phyloP scores from a whole-genome alignment of 2,329 filamentous ascomycete genomes.

The Monilinia fructicola region DNA sequence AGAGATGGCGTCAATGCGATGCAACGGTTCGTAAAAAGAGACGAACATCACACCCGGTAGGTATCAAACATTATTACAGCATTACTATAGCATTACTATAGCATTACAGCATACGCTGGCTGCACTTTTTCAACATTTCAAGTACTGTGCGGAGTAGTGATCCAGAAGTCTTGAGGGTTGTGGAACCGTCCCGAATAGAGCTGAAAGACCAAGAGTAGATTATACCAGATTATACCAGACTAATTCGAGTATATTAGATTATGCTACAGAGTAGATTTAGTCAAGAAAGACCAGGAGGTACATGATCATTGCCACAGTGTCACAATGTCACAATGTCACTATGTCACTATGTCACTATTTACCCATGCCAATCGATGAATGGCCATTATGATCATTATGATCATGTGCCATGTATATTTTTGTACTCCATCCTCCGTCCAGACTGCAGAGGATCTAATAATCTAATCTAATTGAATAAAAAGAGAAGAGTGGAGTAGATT shows the following conservation, averaged over 20 bases:
- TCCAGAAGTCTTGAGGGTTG: slow-evolving; percentile 11
- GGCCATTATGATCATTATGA: not conserved
- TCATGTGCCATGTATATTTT: slow-evolving; percentile 14
- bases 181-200: slow-evolving; percentile 19
- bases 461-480: not conserved
- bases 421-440: no score
- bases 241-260: no score
- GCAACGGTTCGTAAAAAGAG: slow-evolving; percentile 19
- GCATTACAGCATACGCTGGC: not conserved
- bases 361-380: not conserved
- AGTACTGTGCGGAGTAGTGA: no score
- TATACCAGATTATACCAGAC: not conserved
- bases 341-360: no score
- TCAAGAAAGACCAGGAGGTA: not conserved
- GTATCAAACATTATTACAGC: not conserved
- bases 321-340: no score
- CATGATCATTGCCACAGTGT: no score
- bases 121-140: not conserved
- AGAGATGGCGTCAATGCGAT: slow-evolving; percentile 21
- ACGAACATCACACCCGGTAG: not conserved
- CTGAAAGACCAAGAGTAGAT: slow-evolving; percentile 15
- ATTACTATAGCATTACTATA: no score
- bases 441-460: no score
- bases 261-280: not conserved
- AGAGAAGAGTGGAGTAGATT: slow-evolving; percentile 4